phyloP scores from a whole-genome alignment of 208 protist species.

The Kentomonas sorsogonicus region DNA sequence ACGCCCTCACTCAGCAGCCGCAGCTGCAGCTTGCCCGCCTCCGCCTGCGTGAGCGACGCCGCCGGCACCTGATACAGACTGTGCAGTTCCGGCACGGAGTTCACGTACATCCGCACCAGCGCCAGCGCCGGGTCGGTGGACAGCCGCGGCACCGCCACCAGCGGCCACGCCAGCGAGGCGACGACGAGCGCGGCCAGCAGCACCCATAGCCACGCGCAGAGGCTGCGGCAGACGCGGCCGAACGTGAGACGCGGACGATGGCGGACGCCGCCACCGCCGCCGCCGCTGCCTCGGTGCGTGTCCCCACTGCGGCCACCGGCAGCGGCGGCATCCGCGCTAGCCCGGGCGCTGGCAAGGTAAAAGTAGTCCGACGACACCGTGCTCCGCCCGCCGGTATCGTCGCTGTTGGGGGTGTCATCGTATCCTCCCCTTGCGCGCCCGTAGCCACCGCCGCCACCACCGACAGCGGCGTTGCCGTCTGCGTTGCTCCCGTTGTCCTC shows the following conservation, averaged over 20 bases:
- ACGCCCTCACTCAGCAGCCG: conserved; percentile 60
- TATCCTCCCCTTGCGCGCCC: not conserved
- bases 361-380: too few relatives aligned
- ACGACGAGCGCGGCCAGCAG: conserved; percentile 8
- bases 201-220: not conserved
- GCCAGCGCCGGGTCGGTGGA: conserved; percentile 17
- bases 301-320: not conserved
- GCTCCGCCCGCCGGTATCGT: not conserved
- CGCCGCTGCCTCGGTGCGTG: not conserved
- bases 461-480: not conserved
- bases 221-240: not conserved
- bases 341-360: too few relatives aligned
- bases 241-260: not conserved
- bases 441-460: not conserved
- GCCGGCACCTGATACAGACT: conserved; percentile 52
- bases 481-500: not conserved
- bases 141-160: conserved; percentile 21
- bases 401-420: not conserved
- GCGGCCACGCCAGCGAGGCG: conserved; percentile 5
- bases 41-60: conserved; percentile 27
- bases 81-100: conserved; percentile 59
- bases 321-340: too few relatives aligned
- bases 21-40: conserved; percentile 37
- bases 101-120: conserved; percentile 46
- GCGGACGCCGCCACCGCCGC: too few relatives aligned